A percentile compares a stretch with the other conserved stretches of the same genome.
phyloP scores from a whole-genome alignment of 2,329 filamentous ascomycete genomes.

The Periconia sp. region DNA sequence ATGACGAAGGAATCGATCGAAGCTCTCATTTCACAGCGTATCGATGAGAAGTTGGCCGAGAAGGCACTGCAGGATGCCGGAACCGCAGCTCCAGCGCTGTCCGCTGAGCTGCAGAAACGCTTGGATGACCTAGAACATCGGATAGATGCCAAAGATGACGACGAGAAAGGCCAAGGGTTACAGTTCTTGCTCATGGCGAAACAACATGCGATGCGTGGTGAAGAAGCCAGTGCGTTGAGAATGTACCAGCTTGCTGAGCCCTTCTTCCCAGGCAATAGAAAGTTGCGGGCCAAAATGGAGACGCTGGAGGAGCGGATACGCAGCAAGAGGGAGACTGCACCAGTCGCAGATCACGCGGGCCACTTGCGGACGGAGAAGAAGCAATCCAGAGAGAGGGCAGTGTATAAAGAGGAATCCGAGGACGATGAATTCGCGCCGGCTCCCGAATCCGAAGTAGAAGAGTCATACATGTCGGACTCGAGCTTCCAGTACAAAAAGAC shows the following conservation, averaged over 20 bases:
- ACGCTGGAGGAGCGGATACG: constrained; percentile 55
- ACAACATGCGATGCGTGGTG: constrained; percentile 82
- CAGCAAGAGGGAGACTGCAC: constrained; percentile 37
- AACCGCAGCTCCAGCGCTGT: constrained; percentile 55
- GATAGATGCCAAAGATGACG: constrained; percentile 72
- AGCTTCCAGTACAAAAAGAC: constrained; percentile 43
- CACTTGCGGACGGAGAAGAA: constrained; percentile 32
- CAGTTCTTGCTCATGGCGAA: constrained; percentile 88
- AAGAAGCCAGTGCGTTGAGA: constrained; percentile 74
- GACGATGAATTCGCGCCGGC: constrained; percentile 50
- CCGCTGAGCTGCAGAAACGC: constrained; percentile 76
- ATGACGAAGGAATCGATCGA: constrained; percentile 72
- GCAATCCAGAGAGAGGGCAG: constrained; percentile 16
- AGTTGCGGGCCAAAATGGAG: constrained; percentile 62
- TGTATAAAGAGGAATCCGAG: constrained; percentile 21
- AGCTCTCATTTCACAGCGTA: constrained; percentile 87
- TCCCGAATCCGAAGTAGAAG: constrained; percentile 39
- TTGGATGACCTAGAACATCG: constrained; percentile 83
- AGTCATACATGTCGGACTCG: constrained; percentile 41
- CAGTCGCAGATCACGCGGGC: constrained; percentile 32
- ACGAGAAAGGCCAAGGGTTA: constrained; percentile 77
- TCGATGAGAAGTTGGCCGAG: constrained; percentile 85
- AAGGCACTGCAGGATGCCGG: constrained; percentile 62
- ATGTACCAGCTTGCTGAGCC: constrained; percentile 86
- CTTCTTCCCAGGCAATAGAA: constrained; percentile 83